Evolutionary conservation across 345 rosid genomes (phyloP).

Genomic region (Geranium rotundifolium): DNA sequence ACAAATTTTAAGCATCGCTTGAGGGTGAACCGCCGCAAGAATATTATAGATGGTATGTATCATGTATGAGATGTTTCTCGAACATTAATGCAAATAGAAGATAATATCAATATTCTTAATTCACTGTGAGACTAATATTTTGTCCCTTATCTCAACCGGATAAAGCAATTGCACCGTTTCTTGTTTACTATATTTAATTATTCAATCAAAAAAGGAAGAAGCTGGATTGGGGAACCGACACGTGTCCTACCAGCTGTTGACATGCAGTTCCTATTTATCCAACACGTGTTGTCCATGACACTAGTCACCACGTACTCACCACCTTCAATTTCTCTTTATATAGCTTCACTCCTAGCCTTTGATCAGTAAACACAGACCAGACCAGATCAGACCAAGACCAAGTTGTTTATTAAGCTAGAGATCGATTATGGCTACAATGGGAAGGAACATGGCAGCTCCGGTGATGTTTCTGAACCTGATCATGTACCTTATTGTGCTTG

Average conservation of each 20-base stretch:
- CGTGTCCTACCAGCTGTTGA: background rate
- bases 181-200: too few relatives aligned
- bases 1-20: too few relatives aligned
- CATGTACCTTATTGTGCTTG: constrained; percentile 63
- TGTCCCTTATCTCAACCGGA: background rate
- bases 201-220: background rate
- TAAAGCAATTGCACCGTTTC: background rate
- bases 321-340: background rate
- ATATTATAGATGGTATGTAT: too few relatives aligned
- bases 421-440: constrained; percentile 48
- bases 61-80: too few relatives aligned
- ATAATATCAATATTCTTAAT: too few relatives aligned
- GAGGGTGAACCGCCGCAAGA: too few relatives aligned
- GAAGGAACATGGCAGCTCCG: constrained; percentile 82
- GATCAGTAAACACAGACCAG: background rate
- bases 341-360: background rate
- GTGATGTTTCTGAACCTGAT: constrained; percentile 77
- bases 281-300: background rate
- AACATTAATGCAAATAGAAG: too few relatives aligned
- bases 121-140: too few relatives aligned
- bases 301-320: background rate
- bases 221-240: background rate
- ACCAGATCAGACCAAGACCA: background rate
- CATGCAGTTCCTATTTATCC: background rate
- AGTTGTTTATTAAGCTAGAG: background rate